Conservation (phyloP, 768 basidiomycete genomes). For the Serendipita vermifera region DNA sequence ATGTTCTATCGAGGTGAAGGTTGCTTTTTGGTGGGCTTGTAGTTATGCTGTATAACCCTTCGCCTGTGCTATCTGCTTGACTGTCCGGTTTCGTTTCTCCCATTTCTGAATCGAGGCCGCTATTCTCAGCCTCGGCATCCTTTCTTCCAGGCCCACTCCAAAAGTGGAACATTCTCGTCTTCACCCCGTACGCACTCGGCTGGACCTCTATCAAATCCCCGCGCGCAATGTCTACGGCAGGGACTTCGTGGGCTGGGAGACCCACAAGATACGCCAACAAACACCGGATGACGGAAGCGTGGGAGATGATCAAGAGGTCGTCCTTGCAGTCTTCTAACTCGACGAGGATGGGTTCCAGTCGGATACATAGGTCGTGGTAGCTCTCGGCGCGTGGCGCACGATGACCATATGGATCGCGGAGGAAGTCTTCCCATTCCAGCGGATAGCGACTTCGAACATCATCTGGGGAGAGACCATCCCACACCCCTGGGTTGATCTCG, state of each 20-base stretch:
- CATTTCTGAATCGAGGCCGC: background rate
- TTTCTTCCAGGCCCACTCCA: conserved; percentile 7
- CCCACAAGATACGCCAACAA: conserved; percentile 88
- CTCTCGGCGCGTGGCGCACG: conserved; percentile 90
- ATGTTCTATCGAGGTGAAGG: background rate
- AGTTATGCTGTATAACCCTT: background rate
- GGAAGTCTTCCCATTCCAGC: conserved; percentile 85
- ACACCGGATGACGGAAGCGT: conserved; percentile 95
- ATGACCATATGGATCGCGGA: conserved; percentile 86
- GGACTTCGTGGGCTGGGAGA: conserved; percentile 88
- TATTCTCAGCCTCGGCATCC: background rate
- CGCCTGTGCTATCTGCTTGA: no score
- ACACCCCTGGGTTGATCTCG: conserved; percentile 95
- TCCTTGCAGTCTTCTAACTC: conserved; percentile 91
- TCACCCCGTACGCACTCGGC: conserved; percentile 40
- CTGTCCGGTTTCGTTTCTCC: no score
- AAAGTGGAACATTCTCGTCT: conserved; percentile 6
- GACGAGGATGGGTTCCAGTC: conserved; percentile 82
- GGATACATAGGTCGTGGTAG: conserved; percentile 89
- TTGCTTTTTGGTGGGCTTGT: background rate
- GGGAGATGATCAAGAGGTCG: conserved; percentile 91
- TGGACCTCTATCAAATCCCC: conserved; percentile 81
- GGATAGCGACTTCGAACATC: conserved; percentile 85
- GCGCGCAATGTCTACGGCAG: conserved; percentile 91
- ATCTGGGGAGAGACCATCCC: conserved; percentile 89